Conservation (phyloP, 495 filamentous ascomycete species). For the Barbatosphaeria neglecta region DNA sequence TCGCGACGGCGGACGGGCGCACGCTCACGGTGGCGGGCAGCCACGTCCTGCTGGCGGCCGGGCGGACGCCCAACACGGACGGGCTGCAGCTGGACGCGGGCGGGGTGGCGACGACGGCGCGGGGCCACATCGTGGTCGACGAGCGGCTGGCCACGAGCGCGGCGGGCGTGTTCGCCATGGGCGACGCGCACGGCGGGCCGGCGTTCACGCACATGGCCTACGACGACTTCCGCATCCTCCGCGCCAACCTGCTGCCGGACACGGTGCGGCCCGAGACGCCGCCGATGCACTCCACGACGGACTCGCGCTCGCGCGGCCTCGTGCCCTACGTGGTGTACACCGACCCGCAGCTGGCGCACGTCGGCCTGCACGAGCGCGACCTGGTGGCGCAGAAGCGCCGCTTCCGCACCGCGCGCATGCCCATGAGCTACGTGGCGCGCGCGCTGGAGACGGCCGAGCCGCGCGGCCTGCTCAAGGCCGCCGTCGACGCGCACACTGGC, state of each 20-base stretch:
- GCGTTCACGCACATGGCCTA: slow-evolving; percentile 46
- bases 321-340: slow-evolving; percentile 41
- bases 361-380: slow-evolving; percentile 31
- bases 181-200: slow-evolving; percentile 39
- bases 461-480: slow-evolving; percentile 40
- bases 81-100: slow-evolving; percentile 18
- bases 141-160: slow-evolving; percentile 27
- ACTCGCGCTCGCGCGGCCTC: slow-evolving; percentile 17
- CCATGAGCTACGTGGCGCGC: slow-evolving; percentile 37
- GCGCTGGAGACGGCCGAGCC: slow-evolving; percentile 41
- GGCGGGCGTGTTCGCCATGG: slow-evolving; percentile 31
- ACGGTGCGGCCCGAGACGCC: not conserved
- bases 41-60: slow-evolving; percentile 36
- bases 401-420: slow-evolving; percentile 35
- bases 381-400: slow-evolving; percentile 12
- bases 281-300: slow-evolving; percentile 1
- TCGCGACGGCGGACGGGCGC: slow-evolving; percentile 4
- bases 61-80: slow-evolving; percentile 36
- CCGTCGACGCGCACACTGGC: slow-evolving; percentile 29
- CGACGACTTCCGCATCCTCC: slow-evolving; percentile 43
- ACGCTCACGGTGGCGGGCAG: slow-evolving; percentile 17
- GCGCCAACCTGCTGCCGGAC: slow-evolving; percentile 20
- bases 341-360: slow-evolving; percentile 41
- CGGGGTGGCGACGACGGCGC: slow-evolving; percentile 18
- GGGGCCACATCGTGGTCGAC: slow-evolving; percentile 29